These are phyloP conservation scores for Solanum arcanum DNA, from an alignment of 257 asterid genomes.

Conservation along the genomic window DNA sequence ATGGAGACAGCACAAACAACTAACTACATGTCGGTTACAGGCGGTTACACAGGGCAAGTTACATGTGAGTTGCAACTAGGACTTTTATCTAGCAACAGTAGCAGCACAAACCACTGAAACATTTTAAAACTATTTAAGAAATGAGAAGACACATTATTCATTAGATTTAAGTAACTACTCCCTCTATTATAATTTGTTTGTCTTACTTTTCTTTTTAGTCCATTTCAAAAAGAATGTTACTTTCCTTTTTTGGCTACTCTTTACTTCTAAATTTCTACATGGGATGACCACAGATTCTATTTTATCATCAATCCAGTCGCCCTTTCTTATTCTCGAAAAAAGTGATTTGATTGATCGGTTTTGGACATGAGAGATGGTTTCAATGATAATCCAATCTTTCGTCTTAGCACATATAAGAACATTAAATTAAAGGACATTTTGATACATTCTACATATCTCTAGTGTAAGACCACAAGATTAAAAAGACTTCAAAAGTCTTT, in stretches of 20 bases:
- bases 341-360: not conserved
- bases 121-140: not conserved
- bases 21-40: not conserved
- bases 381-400: not conserved
- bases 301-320: not conserved
- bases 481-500: rapidly evolving
- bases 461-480: not conserved
- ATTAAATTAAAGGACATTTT: not conserved
- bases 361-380: not conserved
- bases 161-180: not conserved
- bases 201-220: not conserved
- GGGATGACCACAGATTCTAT: not conserved
- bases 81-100: not conserved
- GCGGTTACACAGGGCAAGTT: not conserved
- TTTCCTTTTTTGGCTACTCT: not conserved
- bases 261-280: not conserved
- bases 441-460: not conserved
- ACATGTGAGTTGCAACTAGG: not conserved
- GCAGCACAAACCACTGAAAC: not conserved
- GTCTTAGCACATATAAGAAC: not conserved
- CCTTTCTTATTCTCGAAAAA: rapidly evolving
- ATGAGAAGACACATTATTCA: not conserved
- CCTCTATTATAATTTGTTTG: not conserved
- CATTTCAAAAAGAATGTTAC: not conserved
- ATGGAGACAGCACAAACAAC: not conserved